Evolutionary conservation across 2,329 filamentous ascomycete species (phyloP).

Genomic region (Xylariaceae sp.): DNA sequence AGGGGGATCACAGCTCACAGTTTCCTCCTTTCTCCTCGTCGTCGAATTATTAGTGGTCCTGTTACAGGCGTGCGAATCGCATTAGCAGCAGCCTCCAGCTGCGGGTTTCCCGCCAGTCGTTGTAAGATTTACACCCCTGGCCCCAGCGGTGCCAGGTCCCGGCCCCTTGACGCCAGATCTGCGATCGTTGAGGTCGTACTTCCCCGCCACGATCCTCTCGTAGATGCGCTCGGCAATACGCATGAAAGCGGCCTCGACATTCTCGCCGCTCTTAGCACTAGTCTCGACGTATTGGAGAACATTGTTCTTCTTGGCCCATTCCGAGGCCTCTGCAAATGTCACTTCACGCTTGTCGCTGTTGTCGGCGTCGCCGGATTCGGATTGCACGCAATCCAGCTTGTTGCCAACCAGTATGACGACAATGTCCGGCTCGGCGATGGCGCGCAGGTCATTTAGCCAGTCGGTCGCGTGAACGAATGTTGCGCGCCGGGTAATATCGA

Average conservation of each 20-base stretch:
- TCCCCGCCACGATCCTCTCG: constrained; percentile 91
- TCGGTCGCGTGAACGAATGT: constrained; percentile 87
- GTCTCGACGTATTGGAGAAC: constrained; percentile 95
- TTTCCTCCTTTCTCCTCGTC: constrained; percentile 2
- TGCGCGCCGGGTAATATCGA: constrained; percentile 82
- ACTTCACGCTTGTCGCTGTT: constrained; percentile 63
- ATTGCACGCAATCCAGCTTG: constrained; percentile 76
- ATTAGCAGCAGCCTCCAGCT: constrained; percentile 47
- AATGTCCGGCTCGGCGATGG: constrained; percentile 94
- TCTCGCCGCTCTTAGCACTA: constrained; percentile 90
- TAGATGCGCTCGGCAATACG: constrained; percentile 94
- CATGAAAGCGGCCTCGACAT: constrained; percentile 89
- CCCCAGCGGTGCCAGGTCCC: constrained; percentile 45
- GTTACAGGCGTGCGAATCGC: no score
- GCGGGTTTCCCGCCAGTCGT: constrained; percentile 37
- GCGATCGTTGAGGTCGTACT: constrained; percentile 91
- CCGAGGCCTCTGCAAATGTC: constrained; percentile 76
- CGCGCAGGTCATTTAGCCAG: constrained; percentile 90
- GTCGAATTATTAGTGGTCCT: no score
- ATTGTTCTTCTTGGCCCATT: constrained; percentile 83
- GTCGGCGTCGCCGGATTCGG: constrained; percentile 32
- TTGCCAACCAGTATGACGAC: constrained; percentile 94
- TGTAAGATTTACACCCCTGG: constrained; percentile 45
- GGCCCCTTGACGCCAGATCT: constrained; percentile 85
- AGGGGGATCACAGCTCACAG: background rate